Evolutionary conservation across 441 rosid species (phyloP), one percentile per base, ranked within the genome.

Genomic region (Eruca vesicaria): DNA sequence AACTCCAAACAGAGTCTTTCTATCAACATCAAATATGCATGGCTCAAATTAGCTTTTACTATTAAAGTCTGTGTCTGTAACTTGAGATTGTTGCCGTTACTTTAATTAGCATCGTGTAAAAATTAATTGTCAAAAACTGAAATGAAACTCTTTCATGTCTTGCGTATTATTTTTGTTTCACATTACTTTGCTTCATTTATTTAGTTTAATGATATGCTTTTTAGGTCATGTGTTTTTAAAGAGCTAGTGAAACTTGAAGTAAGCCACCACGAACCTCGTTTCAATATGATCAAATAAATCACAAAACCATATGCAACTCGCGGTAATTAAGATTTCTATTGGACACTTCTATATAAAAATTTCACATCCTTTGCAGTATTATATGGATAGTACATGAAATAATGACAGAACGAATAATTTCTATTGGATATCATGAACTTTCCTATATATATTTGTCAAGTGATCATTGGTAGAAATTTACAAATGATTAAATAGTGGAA

Each of bases 231-330:
- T 41, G 2, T 41, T 64, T 76, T 63, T 15, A 31, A 41, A 56
- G 75, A 64, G 61, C 35, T 63, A 43, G 75, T 76, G 75, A 76
- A 69, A 16, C 61, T 63, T 76, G 75, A 76, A 57, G 75, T 76
- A 70, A 63, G 75, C 75, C 75, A 76, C 80, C 79, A 68, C 58
- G 26, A 53, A 74, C 20, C 21, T 48, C 43, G 16, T 55, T 63
- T 56, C 38, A n/a, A 21, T 62, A 31, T 55, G 4, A 43, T 9
- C 32, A 55, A 31, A 76, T 20, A 19, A 36, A 41, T 56, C 36
- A 19, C 38, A 41, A 69, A 5, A 55, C 32, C 70, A 35, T 62
- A 68, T 52, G 64, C 67, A 75, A 29, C 60, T 74, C 61, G 63
- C 71, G 41, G 79, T 63, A 69, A 63, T 76, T 38, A 62, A 52